phyloP scores from a whole-genome alignment of 2,329 filamentous ascomycete species.

The Xylariaceae sp. region DNA sequence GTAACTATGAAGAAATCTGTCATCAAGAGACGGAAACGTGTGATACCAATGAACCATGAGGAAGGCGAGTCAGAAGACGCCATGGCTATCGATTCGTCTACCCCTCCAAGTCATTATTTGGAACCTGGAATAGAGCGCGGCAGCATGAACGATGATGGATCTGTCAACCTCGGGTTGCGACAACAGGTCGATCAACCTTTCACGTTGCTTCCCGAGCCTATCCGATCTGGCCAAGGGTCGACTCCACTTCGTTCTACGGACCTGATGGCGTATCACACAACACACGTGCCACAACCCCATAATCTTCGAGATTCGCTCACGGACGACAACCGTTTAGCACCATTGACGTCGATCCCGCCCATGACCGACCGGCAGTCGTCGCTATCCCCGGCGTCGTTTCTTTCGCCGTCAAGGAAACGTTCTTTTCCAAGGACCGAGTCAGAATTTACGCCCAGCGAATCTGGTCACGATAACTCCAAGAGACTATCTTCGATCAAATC shows the following conservation, averaged over 20 bases:
- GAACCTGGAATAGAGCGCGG: conserved; percentile 53
- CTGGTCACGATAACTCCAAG: conserved; percentile 54
- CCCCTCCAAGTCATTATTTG: conserved; percentile 44
- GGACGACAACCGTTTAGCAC: conserved; percentile 62
- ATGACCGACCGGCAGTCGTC: conserved; percentile 57
- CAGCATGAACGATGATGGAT: conserved; percentile 64
- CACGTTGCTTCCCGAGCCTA: conserved; percentile 51
- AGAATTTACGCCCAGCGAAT: conserved; percentile 45
- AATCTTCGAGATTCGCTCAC: conserved; percentile 48
- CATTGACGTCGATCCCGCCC: conserved; percentile 51
- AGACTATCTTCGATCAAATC: conserved; percentile 76
- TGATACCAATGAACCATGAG: conserved; percentile 74
- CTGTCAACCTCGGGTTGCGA: conserved; percentile 63
- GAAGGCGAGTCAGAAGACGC: conserved; percentile 43
- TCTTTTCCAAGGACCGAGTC: conserved; percentile 66
- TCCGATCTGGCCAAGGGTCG: conserved; percentile 47
- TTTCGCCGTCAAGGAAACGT: conserved; percentile 64
- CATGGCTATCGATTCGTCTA: conserved; percentile 51
- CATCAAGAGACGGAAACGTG: conserved; percentile 93
- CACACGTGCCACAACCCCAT: conserved; percentile 43
- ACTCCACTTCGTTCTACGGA: conserved; percentile 50
- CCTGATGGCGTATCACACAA: conserved; percentile 56
- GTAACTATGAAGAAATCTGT: conserved; percentile 99
- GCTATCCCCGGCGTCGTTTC: conserved; percentile 62
- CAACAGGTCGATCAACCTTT: conserved; percentile 50